These are phyloP conservation scores for Pisolithus thermaeus DNA, from an alignment of 1,284 basidiomycete species.

Conservation along the genomic window DNA sequence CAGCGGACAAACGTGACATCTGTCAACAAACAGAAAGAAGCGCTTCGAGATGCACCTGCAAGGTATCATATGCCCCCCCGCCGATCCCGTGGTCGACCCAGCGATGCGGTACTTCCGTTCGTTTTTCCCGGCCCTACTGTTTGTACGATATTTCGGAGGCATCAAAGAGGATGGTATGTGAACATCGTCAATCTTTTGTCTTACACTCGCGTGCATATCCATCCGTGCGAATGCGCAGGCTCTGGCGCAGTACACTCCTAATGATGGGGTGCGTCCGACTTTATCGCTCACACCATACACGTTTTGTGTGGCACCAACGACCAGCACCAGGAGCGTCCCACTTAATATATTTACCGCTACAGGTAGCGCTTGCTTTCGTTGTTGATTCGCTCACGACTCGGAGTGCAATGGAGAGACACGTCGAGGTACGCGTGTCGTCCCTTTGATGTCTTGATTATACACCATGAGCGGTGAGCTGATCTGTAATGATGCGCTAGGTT, in stretches of 20 bases:
- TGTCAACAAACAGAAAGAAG: too few relatives aligned
- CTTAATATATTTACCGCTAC: slow-evolving; percentile 75
- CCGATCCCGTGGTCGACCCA: too few relatives aligned
- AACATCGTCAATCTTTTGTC: too few relatives aligned
- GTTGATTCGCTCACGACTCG: slow-evolving; percentile 91
- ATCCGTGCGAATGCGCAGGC: slow-evolving; percentile 36
- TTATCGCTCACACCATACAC: slow-evolving; percentile 25
- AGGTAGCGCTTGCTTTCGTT: slow-evolving; percentile 78
- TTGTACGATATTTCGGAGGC: too few relatives aligned
- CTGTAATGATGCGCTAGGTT: slow-evolving; percentile 25
- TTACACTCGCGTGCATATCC: neutral
- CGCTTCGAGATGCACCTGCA: too few relatives aligned
- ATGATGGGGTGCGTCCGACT: slow-evolving; percentile 79
- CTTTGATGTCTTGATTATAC: too few relatives aligned
- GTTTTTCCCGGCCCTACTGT: too few relatives aligned
- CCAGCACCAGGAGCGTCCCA: slow-evolving; percentile 62
- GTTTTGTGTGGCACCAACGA: slow-evolving; percentile 62
- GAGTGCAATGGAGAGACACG: slow-evolving; percentile 94
- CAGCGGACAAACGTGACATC: too few relatives aligned
- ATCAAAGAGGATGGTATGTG: too few relatives aligned
- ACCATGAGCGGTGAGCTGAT: slow-evolving; percentile 6
- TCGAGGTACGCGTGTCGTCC: slow-evolving; percentile 59
- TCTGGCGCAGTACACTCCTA: too few relatives aligned
- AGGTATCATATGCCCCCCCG: too few relatives aligned
- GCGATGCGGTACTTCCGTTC: too few relatives aligned